Conservation (phyloP, 805 yeast genomes). For the Candida germanica region DNA sequence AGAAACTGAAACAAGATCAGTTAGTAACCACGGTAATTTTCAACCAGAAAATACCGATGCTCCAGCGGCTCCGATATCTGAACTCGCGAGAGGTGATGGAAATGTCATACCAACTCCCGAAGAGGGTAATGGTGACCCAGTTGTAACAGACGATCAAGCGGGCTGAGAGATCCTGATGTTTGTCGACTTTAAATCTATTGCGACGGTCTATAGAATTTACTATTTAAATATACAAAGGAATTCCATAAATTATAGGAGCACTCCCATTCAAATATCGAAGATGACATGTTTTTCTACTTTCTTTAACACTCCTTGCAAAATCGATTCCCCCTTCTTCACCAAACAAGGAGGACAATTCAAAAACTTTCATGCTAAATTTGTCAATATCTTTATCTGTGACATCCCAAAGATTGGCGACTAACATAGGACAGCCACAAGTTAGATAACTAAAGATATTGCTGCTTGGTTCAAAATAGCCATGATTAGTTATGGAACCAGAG, state of each 20-base stretch:
- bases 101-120: no score
- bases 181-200: no score
- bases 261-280: constrained; percentile 81
- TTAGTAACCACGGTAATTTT: neutral
- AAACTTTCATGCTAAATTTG: constrained; percentile 58
- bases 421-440: constrained; percentile 76
- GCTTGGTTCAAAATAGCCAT: constrained; percentile 63
- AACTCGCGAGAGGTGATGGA: no score
- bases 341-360: constrained; percentile 65
- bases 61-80: neutral
- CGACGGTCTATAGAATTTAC: no score
- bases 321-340: constrained; percentile 15
- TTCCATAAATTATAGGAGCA: constrained; percentile 88
- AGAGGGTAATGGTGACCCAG: no score
- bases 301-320: constrained; percentile 55
- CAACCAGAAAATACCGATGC: neutral
- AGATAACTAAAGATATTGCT: constrained; percentile 79
- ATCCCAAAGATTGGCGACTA: constrained; percentile 90
- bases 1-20: constrained; percentile 1
- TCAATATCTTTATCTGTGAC: constrained; percentile 97
- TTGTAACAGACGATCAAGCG: no score
- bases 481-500: constrained; percentile 62
- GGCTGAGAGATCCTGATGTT: no score
- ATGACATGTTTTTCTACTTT: constrained; percentile 65
- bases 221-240: constrained; percentile 54